A percentile compares a stretch with the other conserved stretches of the same genome.
Conservation (phyloP, 2,329 filamentous ascomycete genomes). For the Aspergillus cejpii region DNA sequence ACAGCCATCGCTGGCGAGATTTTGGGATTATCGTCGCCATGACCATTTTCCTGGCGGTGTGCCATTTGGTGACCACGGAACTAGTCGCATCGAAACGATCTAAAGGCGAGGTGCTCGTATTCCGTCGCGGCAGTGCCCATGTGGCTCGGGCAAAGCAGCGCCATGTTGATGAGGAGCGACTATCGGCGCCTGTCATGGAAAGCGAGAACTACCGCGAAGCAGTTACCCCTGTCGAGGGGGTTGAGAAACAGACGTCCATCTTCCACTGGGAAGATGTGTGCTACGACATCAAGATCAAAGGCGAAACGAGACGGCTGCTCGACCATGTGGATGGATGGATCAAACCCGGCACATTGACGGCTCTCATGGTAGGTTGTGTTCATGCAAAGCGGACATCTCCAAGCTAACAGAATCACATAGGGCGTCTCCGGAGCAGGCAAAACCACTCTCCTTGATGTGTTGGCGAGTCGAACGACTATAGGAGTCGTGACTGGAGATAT, state of each 20-base stretch:
- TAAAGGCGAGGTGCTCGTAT: conserved; percentile 68
- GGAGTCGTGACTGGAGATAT: conserved; percentile 79
- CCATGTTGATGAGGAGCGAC: conserved; percentile 3
- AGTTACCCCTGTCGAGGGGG: conserved; percentile 20
- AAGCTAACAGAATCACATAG: conserved; percentile 18
- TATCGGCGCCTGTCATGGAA: neutral
- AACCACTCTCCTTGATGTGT: conserved; percentile 74
- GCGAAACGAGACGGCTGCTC: conserved; percentile 62
- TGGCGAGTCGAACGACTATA: conserved; percentile 75
- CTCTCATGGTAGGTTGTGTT: conserved; percentile 57
- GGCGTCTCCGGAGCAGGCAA: conserved; percentile 81
- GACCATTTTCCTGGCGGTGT: conserved; percentile 50
- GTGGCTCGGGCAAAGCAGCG: neutral
- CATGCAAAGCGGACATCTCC: neutral
- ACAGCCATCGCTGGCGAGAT: conserved; percentile 58
- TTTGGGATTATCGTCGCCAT: conserved; percentile 62
- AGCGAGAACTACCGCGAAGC: neutral
- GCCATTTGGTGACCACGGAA: conserved; percentile 46
- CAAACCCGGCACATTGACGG: conserved; percentile 78
- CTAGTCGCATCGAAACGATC: conserved; percentile 56
- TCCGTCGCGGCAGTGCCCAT: conserved; percentile 50
- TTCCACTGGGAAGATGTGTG: conserved; percentile 77
- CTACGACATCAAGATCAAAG: conserved; percentile 71
- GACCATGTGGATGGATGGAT: conserved; percentile 84
- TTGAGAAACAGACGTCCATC: conserved; percentile 61